A percentile compares a stretch with the other conserved stretches of the same genome.
phyloP scores from a whole-genome alignment of 1,284 basidiomycete genomes.

The Xerocomus amazonicus region DNA sequence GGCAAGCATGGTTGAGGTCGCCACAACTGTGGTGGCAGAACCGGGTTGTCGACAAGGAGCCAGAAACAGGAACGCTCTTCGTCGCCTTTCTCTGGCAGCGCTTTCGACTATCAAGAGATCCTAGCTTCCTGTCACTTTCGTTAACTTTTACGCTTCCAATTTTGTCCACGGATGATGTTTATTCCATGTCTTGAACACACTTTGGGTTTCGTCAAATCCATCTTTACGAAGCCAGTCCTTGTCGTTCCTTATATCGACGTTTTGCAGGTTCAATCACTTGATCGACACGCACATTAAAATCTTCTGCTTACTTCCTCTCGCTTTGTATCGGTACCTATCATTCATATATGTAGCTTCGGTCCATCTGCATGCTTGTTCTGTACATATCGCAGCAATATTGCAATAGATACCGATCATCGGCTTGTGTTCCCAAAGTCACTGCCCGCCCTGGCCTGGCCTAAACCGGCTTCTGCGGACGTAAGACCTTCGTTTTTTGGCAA shows the following conservation, averaged over 20 bases:
- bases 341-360: conserved; percentile 4
- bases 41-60: conserved; percentile 14
- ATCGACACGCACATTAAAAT: neutral
- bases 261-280: conserved; percentile 2
- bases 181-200: conserved; percentile 10
- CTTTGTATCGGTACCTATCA: conserved; percentile 17
- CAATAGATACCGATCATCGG: neutral
- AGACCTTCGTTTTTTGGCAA: neutral
- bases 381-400: neutral
- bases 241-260: conserved; percentile 8
- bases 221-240: conserved; percentile 1
- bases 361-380: neutral
- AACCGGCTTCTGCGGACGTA: neutral
- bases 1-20: conserved; percentile 14
- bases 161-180: conserved; percentile 1
- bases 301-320: conserved; percentile 8
- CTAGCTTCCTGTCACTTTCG: conserved; percentile 5
- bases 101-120: conserved; percentile 26
- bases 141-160: conserved; percentile 1
- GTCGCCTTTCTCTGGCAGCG: conserved; percentile 28
- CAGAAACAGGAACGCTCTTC: conserved; percentile 22
- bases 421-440: neutral
- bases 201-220: neutral
- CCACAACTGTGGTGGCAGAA: conserved; percentile 9
- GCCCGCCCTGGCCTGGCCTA: conserved; percentile 3